Evolutionary conservation across 2,329 filamentous ascomycete species (phyloP).

Genomic region (Colletotrichum gigasporum): DNA sequence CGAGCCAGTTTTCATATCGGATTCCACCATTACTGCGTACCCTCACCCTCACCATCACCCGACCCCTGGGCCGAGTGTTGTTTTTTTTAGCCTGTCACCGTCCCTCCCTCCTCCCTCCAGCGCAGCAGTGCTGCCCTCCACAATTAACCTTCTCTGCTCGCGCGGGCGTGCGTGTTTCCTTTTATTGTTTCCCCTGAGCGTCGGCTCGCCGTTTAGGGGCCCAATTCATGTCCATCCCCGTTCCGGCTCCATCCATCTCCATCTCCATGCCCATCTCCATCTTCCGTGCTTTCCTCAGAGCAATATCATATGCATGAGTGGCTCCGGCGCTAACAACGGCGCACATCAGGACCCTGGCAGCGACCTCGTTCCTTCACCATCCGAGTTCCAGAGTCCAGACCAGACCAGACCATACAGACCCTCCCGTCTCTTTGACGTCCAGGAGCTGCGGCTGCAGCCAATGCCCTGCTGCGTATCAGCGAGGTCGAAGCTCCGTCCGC

Average conservation of each 20-base stretch:
- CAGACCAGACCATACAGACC: background rate
- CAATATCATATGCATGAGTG: slow-evolving; percentile 25
- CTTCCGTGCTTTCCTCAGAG: slow-evolving; percentile 21
- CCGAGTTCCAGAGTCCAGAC: slow-evolving; percentile 14
- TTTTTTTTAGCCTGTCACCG: background rate
- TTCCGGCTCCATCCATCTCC: slow-evolving; percentile 5
- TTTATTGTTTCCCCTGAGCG: slow-evolving; percentile 4
- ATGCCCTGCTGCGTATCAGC: slow-evolving; percentile 1
- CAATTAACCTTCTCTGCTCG: slow-evolving; percentile 9
- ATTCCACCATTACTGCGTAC: background rate
- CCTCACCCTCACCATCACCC: background rate
- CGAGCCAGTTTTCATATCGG: background rate
- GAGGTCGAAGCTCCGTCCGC: background rate
- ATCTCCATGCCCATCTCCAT: slow-evolving; percentile 15
- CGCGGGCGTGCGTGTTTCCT: background rate
- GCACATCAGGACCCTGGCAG: slow-evolving; percentile 25
- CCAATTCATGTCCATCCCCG: slow-evolving; percentile 21
- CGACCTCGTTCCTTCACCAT: slow-evolving; percentile 18
- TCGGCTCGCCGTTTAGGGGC: slow-evolving; percentile 22
- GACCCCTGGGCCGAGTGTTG: background rate
- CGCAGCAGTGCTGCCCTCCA: background rate
- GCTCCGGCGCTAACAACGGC: slow-evolving; percentile 28
- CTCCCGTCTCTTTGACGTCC: slow-evolving; percentile 19
- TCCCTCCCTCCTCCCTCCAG: background rate
- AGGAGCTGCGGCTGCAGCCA: slow-evolving; percentile 8